Evolutionary conservation across 768 basidiomycete genomes (phyloP).

Genomic region (Pulveroboletus sp.): DNA sequence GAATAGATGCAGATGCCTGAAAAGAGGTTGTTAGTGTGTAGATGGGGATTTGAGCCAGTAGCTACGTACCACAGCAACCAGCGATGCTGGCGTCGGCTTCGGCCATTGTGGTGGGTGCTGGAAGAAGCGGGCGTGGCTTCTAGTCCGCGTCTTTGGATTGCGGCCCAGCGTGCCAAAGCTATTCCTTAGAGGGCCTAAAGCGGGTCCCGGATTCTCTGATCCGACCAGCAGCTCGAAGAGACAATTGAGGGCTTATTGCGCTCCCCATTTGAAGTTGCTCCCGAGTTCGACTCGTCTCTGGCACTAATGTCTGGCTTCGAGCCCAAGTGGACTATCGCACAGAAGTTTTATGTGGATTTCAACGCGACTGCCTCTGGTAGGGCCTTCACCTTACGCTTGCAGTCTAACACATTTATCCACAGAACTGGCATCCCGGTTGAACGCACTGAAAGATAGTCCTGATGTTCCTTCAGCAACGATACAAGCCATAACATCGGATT

Average conservation of each 20-base stretch:
- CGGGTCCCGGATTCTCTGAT: too few species aligned
- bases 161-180: too few species aligned
- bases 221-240: too few species aligned
- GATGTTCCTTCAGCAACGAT: slow-evolving; percentile 35
- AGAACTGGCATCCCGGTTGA: slow-evolving; percentile 52
- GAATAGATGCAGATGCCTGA: slow-evolving; percentile 15
- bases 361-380: slow-evolving; percentile 25
- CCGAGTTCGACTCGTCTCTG: not conserved
- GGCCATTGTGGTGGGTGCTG: slow-evolving; percentile 14
- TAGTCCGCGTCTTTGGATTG: too few species aligned
- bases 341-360: slow-evolving; percentile 27
- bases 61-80: slow-evolving; percentile 24
- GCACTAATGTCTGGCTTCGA: slow-evolving; percentile 19
- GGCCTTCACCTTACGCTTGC: not conserved
- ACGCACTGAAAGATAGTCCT: slow-evolving; percentile 33
- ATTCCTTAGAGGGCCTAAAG: too few species aligned
- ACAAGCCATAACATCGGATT: slow-evolving; percentile 44
- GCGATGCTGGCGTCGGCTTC: slow-evolving; percentile 5
- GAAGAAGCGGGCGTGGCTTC: not conserved
- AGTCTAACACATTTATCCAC: slow-evolving; percentile 17
- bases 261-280: not conserved
- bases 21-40: not conserved
- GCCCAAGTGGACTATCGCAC: slow-evolving; percentile 29
- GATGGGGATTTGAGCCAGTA: not conserved
- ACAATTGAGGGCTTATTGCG: too few species aligned